phyloP scores from a whole-genome alignment of 2,329 filamentous ascomycete genomes.

The Ophiostoma quercus region DNA sequence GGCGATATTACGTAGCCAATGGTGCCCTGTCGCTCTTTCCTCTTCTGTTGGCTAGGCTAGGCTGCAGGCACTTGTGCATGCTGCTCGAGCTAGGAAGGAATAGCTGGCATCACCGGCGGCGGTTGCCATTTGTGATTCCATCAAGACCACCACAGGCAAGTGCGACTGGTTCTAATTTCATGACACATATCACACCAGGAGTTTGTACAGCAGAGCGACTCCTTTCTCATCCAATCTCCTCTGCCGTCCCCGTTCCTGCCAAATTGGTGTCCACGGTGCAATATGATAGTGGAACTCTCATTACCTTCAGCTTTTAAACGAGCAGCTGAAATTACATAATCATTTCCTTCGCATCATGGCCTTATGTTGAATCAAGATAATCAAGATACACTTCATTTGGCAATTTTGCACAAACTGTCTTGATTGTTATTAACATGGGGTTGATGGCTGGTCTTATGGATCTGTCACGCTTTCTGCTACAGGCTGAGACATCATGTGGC shows the following conservation, averaged over 20 bases:
- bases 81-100: neutral
- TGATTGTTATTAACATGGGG: neutral
- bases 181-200: neutral
- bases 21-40: conserved; percentile 5
- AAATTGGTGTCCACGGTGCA: conserved; percentile 9
- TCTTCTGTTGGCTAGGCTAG: neutral
- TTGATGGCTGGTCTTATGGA: neutral
- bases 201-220: neutral
- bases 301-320: neutral
- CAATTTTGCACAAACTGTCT: neutral
- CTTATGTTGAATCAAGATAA: neutral
- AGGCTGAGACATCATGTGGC: neutral
- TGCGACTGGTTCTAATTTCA: neutral
- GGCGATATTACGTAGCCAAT: neutral
- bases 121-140: neutral
- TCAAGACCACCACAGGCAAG: neutral
- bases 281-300: conserved; percentile 10
- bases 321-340: neutral
- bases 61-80: conserved; percentile 1
- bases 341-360: neutral
- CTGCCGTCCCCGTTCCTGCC: conserved; percentile 7
- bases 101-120: neutral
- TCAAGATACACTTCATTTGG: neutral
- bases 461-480: neutral
- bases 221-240: neutral